These are phyloP conservation scores for Dichotomopilus funicola DNA, from an alignment of 2,329 filamentous ascomycete genomes.

Conservation along the genomic window DNA sequence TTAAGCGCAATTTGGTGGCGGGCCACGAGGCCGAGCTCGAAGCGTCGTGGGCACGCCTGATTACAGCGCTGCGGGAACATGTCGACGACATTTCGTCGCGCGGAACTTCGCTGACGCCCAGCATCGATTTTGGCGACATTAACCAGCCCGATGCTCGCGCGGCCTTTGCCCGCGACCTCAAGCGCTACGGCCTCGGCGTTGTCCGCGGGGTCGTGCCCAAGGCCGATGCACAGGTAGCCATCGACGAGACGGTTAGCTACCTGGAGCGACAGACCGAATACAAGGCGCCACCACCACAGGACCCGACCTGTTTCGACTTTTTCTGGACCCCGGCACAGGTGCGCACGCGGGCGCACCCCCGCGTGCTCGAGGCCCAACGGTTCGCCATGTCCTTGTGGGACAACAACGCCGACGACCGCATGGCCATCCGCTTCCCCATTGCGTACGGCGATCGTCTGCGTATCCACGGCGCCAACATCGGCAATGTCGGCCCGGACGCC, in stretches of 20 bases:
- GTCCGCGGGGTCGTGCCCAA: slow-evolving; percentile 57
- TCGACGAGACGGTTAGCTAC: slow-evolving; percentile 54
- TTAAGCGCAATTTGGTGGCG: slow-evolving; percentile 49
- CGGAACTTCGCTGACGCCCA: slow-evolving; percentile 48
- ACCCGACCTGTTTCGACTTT: slow-evolving; percentile 65
- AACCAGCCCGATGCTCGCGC: slow-evolving; percentile 41
- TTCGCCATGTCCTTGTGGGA: slow-evolving; percentile 66
- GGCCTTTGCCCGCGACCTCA: slow-evolving; percentile 50
- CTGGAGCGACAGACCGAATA: slow-evolving; percentile 43
- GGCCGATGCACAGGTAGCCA: slow-evolving; percentile 49
- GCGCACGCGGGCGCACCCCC: slow-evolving; percentile 59
- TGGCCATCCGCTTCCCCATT: slow-evolving; percentile 56
- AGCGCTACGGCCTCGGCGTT: slow-evolving; percentile 58
- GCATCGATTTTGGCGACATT: slow-evolving; percentile 48
- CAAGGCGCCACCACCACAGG: slow-evolving; percentile 51
- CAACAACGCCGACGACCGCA: slow-evolving; percentile 43
- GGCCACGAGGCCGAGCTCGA: slow-evolving; percentile 50
- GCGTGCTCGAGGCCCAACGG: slow-evolving; percentile 55
- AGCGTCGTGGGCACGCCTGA: slow-evolving; percentile 48
- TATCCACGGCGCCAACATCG: slow-evolving; percentile 49
- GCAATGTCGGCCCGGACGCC: slow-evolving; percentile 23
- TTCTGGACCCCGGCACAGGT: slow-evolving; percentile 69
- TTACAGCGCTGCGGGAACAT: slow-evolving; percentile 45
- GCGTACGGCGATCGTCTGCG: slow-evolving; percentile 64
- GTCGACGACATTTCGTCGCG: slow-evolving; percentile 45